phyloP scores from a whole-genome alignment of 441 rosid genomes.

The Euphorbia schlechtendalii region DNA sequence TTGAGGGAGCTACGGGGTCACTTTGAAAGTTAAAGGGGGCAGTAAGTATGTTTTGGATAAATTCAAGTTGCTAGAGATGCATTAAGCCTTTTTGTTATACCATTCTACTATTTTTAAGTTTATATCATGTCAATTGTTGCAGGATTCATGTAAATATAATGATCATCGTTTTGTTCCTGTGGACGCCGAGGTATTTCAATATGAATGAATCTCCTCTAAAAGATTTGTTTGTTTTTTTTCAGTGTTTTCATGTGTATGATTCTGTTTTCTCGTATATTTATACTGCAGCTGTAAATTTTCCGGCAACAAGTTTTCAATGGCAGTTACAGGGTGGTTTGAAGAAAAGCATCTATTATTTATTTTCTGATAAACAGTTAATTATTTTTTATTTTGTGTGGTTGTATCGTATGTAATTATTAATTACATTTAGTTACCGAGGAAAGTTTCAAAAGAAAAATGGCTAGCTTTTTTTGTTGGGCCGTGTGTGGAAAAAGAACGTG shows the following conservation, averaged over 20 bases:
- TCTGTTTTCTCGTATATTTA: neutral
- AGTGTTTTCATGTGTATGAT: neutral
- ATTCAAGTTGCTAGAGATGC: no score
- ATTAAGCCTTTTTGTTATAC: no score
- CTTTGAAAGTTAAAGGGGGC: no score
- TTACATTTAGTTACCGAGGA: neutral
- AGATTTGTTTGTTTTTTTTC: neutral
- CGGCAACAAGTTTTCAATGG: conserved; percentile 24
- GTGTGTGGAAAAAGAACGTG: neutral
- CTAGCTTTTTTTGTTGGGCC: conserved; percentile 15
- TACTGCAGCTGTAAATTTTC: conserved; percentile 41
- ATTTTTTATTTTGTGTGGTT: neutral
- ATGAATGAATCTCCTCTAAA: neutral
- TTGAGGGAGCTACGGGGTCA: no score
- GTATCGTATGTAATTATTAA: conserved; percentile 8
- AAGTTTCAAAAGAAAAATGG: conserved; percentile 6
- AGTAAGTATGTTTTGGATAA: no score
- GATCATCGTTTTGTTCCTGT: conserved; percentile 16
- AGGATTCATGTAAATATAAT: conserved; percentile 45
- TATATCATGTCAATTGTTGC: conserved; percentile 20
- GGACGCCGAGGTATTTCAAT: conserved; percentile 25
- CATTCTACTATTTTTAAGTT: no score
- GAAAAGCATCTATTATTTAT: no score
- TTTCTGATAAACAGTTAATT: no score
- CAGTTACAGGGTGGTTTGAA: neutral